Conservation (phyloP, 371 early-diverging fungal species). For the Mucor sp. region DNA sequence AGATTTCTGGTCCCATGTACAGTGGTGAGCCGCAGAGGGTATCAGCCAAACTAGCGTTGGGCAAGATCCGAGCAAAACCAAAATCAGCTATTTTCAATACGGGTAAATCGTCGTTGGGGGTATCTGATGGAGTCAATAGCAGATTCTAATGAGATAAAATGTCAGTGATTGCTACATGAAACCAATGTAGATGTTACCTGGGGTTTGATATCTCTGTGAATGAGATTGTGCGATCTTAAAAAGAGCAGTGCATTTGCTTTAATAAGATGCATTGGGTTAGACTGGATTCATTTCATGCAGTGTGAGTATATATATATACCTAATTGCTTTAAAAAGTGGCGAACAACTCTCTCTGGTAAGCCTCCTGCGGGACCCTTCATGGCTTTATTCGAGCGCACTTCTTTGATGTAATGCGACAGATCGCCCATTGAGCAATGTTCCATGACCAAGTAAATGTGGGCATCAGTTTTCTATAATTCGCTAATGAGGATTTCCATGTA, state of each 20-base stretch:
- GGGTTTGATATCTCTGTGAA: slow-evolving; percentile 98
- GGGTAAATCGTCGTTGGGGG: slow-evolving; percentile 60
- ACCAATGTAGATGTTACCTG: slow-evolving; percentile 56
- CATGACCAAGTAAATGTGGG: slow-evolving; percentile 92
- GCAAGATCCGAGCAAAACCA: slow-evolving; percentile 93
- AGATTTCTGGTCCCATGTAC: slow-evolving; percentile 97
- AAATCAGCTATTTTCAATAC: slow-evolving; percentile 94
- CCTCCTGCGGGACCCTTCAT: slow-evolving; percentile 63
- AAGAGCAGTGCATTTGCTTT: slow-evolving; percentile 83
- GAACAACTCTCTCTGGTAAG: slow-evolving; percentile 74
- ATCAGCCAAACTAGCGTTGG: slow-evolving; percentile 82
- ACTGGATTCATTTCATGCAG: background rate
- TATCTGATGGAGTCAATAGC: slow-evolving; percentile 49
- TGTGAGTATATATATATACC: slow-evolving; percentile 43
- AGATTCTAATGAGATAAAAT: slow-evolving; percentile 65
- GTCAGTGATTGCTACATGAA: background rate
- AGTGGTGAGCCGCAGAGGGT: slow-evolving; percentile 96
- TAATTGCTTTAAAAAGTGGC: slow-evolving; percentile 85
- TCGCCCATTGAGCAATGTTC: slow-evolving; percentile 94
- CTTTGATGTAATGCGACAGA: slow-evolving; percentile 85
- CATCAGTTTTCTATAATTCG: slow-evolving; percentile 73
- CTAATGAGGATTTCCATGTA: background rate
- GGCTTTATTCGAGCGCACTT: slow-evolving; percentile 53
- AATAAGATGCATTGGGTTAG: background rate
- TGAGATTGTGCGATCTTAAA: slow-evolving; percentile 80